These are phyloP conservation scores for Kluyveromyces nonfermentans DNA, from an alignment of 805 yeast genomes.

Conservation along the genomic window DNA sequence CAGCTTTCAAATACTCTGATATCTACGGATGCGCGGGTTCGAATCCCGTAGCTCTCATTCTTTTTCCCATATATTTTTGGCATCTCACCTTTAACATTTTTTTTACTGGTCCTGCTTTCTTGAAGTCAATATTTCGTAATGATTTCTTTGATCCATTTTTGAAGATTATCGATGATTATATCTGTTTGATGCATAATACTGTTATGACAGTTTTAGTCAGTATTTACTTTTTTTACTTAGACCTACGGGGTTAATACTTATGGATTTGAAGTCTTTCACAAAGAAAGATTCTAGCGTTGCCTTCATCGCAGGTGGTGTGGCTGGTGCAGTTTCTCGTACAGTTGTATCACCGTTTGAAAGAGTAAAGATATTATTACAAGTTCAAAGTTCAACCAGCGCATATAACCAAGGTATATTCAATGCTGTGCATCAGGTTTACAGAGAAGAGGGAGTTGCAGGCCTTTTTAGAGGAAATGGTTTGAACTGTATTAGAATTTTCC, in stretches of 20 bases:
- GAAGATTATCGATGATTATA: too few species aligned
- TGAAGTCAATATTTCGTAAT: too few species aligned
- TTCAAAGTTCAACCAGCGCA: conserved; percentile 46
- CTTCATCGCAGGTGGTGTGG: conserved; percentile 64
- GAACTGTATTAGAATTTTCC: conserved; percentile 83
- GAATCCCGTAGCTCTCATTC: conserved; percentile 26
- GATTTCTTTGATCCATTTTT: too few species aligned
- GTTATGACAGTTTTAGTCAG: too few species aligned
- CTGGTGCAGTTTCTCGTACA: conserved; percentile 78
- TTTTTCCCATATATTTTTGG: conserved; percentile 9
- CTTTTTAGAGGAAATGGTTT: conserved; percentile 83
- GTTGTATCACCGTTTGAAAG: conserved; percentile 93
- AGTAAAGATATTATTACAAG: conserved; percentile 83
- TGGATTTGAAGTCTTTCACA: conserved; percentile 8
- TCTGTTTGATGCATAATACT: too few species aligned
- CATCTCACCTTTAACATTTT: not conserved
- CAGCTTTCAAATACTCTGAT: conserved; percentile 15
- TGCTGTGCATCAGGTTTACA: conserved; percentile 70
- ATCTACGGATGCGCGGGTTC: conserved; percentile 28
- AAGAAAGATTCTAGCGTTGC: conserved; percentile 27
- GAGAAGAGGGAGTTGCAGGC: conserved; percentile 88
- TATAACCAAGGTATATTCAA: conserved; percentile 63
- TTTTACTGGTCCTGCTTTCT: not conserved
- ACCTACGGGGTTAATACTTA: not conserved
- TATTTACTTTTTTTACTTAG: too few species aligned